phyloP scores from a whole-genome alignment of 306 rosid species.

The Cucumis cinereus region DNA sequence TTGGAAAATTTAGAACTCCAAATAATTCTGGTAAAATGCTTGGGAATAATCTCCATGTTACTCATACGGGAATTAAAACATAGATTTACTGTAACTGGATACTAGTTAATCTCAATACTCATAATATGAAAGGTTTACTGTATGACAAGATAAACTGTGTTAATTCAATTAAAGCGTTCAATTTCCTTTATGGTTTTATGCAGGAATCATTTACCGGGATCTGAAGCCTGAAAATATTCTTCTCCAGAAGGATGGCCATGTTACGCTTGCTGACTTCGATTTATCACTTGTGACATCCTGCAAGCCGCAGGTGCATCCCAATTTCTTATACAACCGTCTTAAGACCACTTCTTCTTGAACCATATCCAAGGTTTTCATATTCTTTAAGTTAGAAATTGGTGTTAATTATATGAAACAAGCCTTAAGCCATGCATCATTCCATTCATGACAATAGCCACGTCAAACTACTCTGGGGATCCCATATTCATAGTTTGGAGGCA shows the following conservation, averaged over 20 bases:
- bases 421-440: neutral
- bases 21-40: neutral
- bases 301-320: constrained; percentile 58
- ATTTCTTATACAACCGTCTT: neutral
- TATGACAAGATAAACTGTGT: neutral
- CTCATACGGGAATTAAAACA: neutral
- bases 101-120: neutral
- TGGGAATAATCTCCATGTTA: neutral
- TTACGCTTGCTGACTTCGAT: constrained; percentile 78
- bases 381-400: neutral
- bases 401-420: neutral
- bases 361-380: neutral
- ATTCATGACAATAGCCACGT: neutral
- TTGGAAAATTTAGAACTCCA: neutral
- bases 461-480: neutral
- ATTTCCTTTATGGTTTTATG: constrained; percentile 13
- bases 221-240: constrained; percentile 91
- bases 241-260: constrained; percentile 86
- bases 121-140: neutral
- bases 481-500: neutral
- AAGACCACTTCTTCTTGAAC: neutral
- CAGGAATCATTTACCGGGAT: constrained; percentile 94
- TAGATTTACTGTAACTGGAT: neutral
- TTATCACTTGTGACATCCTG: constrained; percentile 69
- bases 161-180: neutral